Conservation (phyloP, 1,139 yeast species). For the Sugiyamaella japonica region DNA sequence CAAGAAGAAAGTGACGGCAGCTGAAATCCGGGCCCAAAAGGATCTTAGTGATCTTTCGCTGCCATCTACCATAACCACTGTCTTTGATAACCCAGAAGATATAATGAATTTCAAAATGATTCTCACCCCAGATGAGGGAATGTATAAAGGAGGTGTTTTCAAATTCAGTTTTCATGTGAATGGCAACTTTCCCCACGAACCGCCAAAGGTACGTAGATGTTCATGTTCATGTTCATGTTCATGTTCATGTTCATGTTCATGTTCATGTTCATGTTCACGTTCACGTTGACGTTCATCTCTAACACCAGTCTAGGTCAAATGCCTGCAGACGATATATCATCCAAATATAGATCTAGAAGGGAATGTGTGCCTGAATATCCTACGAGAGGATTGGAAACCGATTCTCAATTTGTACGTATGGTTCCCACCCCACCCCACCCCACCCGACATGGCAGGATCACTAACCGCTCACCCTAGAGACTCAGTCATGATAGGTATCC, state of each 20-base stretch:
- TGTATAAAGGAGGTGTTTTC: constrained; percentile 69
- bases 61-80: constrained; percentile 61
- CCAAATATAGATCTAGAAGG: constrained; percentile 93
- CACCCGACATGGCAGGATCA: neutral
- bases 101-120: constrained; percentile 60
- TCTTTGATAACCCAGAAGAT: constrained; percentile 57
- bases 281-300: too few relatives aligned
- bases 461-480: constrained; percentile 40
- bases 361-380: constrained; percentile 84
- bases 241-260: neutral
- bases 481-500: constrained; percentile 78
- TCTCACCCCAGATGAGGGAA: constrained; percentile 77
- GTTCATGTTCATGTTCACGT: neutral
- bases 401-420: constrained; percentile 60
- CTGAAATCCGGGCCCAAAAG: constrained; percentile 47
- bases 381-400: constrained; percentile 96
- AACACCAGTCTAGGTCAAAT: constrained; percentile 30
- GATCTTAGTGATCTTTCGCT: constrained; percentile 70
- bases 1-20: constrained; percentile 51
- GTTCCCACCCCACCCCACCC: neutral
- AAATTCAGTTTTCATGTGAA: constrained; percentile 63
- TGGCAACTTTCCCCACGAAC: constrained; percentile 83
- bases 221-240: neutral
- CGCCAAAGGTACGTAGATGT: constrained; percentile 67
- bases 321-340: constrained; percentile 62